phyloP scores from a whole-genome alignment of 805 yeast genomes.

The Pachysolen tannophilus region DNA sequence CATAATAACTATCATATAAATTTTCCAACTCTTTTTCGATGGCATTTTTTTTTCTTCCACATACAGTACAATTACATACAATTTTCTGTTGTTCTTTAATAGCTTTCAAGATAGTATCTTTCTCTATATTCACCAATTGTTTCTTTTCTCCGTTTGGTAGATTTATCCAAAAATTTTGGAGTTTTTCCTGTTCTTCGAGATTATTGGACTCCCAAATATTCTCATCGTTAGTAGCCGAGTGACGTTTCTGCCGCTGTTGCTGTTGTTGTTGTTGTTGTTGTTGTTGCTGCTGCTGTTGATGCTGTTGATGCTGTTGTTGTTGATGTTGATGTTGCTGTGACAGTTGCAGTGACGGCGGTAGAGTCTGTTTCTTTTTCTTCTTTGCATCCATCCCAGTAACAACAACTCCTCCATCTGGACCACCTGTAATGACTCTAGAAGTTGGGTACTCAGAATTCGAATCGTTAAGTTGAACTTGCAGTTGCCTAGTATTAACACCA shows the following conservation, averaged over 20 bases:
- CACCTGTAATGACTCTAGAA: slow-evolving; percentile 63
- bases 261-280: slow-evolving; percentile 14
- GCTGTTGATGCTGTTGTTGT: too few species aligned
- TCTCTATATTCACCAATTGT: slow-evolving; percentile 56
- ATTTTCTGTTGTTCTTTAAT: slow-evolving; percentile 53
- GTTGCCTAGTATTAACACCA: too few species aligned
- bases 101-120: slow-evolving; percentile 56
- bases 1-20: slow-evolving; percentile 62
- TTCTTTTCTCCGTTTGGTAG: slow-evolving; percentile 53
- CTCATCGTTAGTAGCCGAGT: slow-evolving; percentile 8
- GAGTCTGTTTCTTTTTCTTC: slow-evolving; percentile 5
- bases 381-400: slow-evolving; percentile 42
- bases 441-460: slow-evolving; percentile 62
- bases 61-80: slow-evolving; percentile 64
- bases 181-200: slow-evolving; percentile 41
- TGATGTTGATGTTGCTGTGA: too few species aligned
- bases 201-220: slow-evolving; percentile 39
- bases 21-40: slow-evolving; percentile 72
- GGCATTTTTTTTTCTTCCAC: slow-evolving; percentile 66
- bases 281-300: slow-evolving; percentile 15
- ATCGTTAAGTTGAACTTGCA: slow-evolving; percentile 41
- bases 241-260: background rate
- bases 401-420: slow-evolving; percentile 61
- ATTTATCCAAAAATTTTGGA: slow-evolving; percentile 58
- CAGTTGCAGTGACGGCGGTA: too few species aligned